These are phyloP conservation scores for Leccinum olivaceopallidum DNA, from an alignment of 768 basidiomycete species.

Conservation along the genomic window DNA sequence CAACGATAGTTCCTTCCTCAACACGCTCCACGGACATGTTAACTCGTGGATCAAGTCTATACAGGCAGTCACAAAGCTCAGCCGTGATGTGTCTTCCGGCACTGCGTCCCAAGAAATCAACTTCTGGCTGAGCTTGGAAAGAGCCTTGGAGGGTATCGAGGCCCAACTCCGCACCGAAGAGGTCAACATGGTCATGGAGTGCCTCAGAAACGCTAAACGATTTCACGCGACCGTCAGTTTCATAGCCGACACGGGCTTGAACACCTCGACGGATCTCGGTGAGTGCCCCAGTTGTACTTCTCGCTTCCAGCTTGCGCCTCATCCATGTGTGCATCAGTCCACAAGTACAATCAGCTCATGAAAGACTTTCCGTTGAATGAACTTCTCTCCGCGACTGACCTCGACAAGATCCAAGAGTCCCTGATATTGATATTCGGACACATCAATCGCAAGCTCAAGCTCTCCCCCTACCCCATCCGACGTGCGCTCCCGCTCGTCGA, in stretches of 20 bases:
- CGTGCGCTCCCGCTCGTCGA: slow-evolving; percentile 96
- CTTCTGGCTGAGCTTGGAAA: slow-evolving; percentile 95
- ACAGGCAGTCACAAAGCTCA: slow-evolving; percentile 95
- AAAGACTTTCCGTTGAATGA: slow-evolving; percentile 99
- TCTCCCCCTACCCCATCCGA: slow-evolving; percentile 96
- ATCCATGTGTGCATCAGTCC: slow-evolving; percentile 53
- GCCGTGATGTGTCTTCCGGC: slow-evolving; percentile 87
- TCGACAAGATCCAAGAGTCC: slow-evolving; percentile 92
- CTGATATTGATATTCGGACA: slow-evolving; percentile 87
- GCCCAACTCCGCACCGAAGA: slow-evolving; percentile 89
- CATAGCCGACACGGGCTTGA: slow-evolving; percentile 95
- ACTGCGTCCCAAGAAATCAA: slow-evolving; percentile 99
- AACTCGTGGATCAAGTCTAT: slow-evolving; percentile 99
- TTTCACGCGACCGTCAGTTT: slow-evolving; percentile 98
- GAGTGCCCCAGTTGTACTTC: slow-evolving; percentile 24
- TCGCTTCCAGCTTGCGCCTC: background rate
- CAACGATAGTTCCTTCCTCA: slow-evolving; percentile 89
- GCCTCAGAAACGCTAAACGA: slow-evolving; percentile 91
- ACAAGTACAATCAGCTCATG: slow-evolving; percentile 98
- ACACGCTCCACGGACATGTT: slow-evolving; percentile 89
- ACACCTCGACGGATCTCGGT: slow-evolving; percentile 90
- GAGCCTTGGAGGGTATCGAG: slow-evolving; percentile 92
- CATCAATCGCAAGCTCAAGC: slow-evolving; percentile 91
- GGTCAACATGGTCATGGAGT: slow-evolving; percentile 91
- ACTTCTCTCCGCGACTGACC: slow-evolving; percentile 92